These are phyloP conservation scores for Chlorociboria aeruginascens DNA, from an alignment of 495 filamentous ascomycete species.

Conservation along the genomic window DNA sequence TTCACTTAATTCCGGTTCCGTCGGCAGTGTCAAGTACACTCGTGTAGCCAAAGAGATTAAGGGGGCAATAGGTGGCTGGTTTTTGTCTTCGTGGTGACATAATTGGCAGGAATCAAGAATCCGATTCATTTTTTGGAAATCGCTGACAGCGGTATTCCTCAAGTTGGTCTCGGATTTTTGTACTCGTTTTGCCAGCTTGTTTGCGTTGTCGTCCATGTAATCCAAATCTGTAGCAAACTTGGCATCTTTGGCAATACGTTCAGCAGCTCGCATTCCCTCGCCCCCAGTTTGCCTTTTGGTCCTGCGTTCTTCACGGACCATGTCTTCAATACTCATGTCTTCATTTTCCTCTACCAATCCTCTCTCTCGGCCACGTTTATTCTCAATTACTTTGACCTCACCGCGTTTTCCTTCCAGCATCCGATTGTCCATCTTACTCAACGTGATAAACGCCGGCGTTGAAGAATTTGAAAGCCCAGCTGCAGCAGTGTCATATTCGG, in stretches of 20 bases:
- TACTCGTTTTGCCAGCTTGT: conserved; percentile 78
- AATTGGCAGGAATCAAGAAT: conserved; percentile 83
- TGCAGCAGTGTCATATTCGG: conserved; percentile 67
- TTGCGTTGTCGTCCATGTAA: conserved; percentile 94
- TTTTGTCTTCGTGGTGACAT: conserved; percentile 83
- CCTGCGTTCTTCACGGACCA: conserved; percentile 85
- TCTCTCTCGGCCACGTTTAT: conserved; percentile 66
- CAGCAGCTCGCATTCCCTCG: conserved; percentile 71
- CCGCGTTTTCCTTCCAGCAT: conserved; percentile 68
- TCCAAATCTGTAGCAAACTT: conserved; percentile 92
- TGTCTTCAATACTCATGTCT: conserved; percentile 91
- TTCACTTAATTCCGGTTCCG: conserved; percentile 74
- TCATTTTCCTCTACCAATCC: conserved; percentile 80
- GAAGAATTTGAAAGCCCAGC: conserved; percentile 40
- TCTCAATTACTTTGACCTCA: conserved; percentile 65
- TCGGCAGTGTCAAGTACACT: conserved; percentile 79
- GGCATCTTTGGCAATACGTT: conserved; percentile 81
- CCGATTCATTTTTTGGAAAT: conserved; percentile 81
- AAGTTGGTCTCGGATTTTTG: conserved; percentile 82
- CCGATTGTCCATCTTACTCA: conserved; percentile 79
- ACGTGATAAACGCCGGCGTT: conserved; percentile 57
- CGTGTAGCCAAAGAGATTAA: conserved; percentile 82
- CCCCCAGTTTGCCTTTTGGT: conserved; percentile 69
- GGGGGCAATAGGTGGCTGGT: conserved; percentile 74
- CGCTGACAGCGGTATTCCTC: conserved; percentile 75